Evolutionary conservation across 2,329 filamentous ascomycete genomes (phyloP).

Genomic region (Ceratocystis variospora): DNA sequence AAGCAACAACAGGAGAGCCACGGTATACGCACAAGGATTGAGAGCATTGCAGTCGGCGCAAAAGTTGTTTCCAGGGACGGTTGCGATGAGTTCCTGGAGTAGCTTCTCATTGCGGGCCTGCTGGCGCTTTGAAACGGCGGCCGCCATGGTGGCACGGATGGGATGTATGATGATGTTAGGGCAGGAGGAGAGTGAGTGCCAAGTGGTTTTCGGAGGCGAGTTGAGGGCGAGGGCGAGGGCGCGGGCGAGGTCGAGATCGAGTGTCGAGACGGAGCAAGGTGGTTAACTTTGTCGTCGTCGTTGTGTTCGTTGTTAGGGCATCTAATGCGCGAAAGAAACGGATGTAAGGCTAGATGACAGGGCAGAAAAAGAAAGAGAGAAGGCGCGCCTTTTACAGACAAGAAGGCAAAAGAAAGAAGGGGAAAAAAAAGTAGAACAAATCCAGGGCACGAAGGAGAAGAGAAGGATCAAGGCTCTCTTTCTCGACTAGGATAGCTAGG

Average conservation of each 20-base stretch:
- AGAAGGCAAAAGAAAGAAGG: background rate
- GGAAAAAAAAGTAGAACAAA: background rate
- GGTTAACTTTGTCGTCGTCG: too few relatives aligned
- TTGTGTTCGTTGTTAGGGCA: background rate
- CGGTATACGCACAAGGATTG: slow-evolving; percentile 62
- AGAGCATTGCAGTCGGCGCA: slow-evolving; percentile 87
- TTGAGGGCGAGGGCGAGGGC: too few relatives aligned
- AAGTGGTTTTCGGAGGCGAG: too few relatives aligned
- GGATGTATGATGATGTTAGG: background rate
- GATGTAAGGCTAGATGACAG: background rate
- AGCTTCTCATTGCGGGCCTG: slow-evolving; percentile 92
- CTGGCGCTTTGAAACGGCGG: slow-evolving; percentile 55
- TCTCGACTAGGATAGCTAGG: background rate
- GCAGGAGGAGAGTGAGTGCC: background rate
- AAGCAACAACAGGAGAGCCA: slow-evolving; percentile 8
- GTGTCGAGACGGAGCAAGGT: too few relatives aligned
- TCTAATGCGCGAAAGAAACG: background rate
- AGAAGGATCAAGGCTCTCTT: background rate
- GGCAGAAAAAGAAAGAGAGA: background rate
- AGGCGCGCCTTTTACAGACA: too few relatives aligned
- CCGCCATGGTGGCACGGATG: slow-evolving; percentile 15
- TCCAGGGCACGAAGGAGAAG: background rate
- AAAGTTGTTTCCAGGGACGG: slow-evolving; percentile 71
- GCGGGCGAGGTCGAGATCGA: too few relatives aligned
- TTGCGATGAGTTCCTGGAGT: slow-evolving; percentile 77